Evolutionary conservation across 129 eudicot species (phyloP).

Genomic region (Ambrosia artemisiifolia): DNA sequence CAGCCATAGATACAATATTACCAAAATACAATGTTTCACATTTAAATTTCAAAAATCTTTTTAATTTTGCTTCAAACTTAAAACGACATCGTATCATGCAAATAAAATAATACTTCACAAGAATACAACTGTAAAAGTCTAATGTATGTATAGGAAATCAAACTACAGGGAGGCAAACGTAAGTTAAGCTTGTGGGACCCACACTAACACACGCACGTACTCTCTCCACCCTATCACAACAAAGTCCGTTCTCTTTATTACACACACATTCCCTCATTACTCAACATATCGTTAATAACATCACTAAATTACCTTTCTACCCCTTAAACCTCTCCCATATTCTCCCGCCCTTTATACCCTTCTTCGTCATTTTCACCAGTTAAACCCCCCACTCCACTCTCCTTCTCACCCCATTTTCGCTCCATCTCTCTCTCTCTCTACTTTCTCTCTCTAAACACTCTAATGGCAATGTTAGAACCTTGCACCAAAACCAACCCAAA

Average conservation of each 20-base stretch:
- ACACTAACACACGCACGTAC: slow-evolving; percentile 29
- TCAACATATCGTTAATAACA: slow-evolving; percentile 20
- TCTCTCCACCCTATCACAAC: slow-evolving; percentile 37
- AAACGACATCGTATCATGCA: no score
- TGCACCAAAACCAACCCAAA: slow-evolving; percentile 26
- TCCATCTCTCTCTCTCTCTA: neutral
- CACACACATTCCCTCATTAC: slow-evolving; percentile 8
- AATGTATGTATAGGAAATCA: no score
- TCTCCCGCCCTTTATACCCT: slow-evolving; percentile 36
- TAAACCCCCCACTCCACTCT: slow-evolving; percentile 21
- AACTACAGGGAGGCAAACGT: no score
- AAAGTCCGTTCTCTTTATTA: slow-evolving; percentile 24
- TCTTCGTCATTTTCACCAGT: slow-evolving; percentile 27
- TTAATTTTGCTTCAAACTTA: no score
- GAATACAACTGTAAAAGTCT: no score
- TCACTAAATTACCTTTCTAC: slow-evolving; percentile 20
- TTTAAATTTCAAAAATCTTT: no score
- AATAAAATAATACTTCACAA: no score
- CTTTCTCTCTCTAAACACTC: neutral
- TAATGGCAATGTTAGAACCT: slow-evolving; percentile 45
- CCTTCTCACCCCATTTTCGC: slow-evolving; percentile 2
- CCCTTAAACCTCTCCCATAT: neutral
- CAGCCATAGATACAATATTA: no score
- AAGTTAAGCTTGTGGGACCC: slow-evolving; percentile 13
- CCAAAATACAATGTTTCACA: no score